Base-by-base conservation (phyloP, 345 rosid species). In the Tarenaya hassleriana region DNA sequence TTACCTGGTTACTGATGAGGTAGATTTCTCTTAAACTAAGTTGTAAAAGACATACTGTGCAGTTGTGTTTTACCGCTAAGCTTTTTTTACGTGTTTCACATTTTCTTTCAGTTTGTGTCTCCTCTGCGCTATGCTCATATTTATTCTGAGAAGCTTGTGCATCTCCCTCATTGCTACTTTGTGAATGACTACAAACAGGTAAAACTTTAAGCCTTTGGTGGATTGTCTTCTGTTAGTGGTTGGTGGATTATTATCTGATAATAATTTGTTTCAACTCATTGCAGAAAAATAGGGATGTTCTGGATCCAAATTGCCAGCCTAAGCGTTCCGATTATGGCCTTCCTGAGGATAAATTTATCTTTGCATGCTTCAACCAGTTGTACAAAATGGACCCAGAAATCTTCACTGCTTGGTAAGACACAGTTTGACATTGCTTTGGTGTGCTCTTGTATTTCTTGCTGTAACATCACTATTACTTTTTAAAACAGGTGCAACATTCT, bases 321-420 rank as follows among this genome's bases (percentile, higher is more conserved):
- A 92, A 82, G 67, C 74, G 95, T 63, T 80, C 94, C 3, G 91
- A 85, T 55, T 92, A 81, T 75, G 94, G 95, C 51, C 84, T 92
- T 15, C 97, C 99, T 17, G 97, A 88, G 70, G 95, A 86, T 52
- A 92, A 81, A 70, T 88, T 92, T 62, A 83, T 94, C 64, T 94
- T 94, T 78, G 97, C 95, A 52, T 94, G 99, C 72, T 94, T 94
- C 73, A 94, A 94, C 76, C 99, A 94, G 63, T 66, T 94, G 60
- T 94, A 94, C 77, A 94, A 94, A 67, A 94, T 94, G 99, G 99
- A 94, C 77, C 99, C 97, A 49, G 99, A 86, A 41, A 80, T 94
- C 55, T 82, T 83, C 18, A 77, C 77, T 69, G 82, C 94, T 29
- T 94, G 99, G 99, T 88, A 77, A 66, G 34, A 37, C 15, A 8